Evolutionary conservation across 352 stramenopile species (phyloP), one percentile per base, ranked within the genome.

Genomic region (Aphanomyces stellatus): DNA sequence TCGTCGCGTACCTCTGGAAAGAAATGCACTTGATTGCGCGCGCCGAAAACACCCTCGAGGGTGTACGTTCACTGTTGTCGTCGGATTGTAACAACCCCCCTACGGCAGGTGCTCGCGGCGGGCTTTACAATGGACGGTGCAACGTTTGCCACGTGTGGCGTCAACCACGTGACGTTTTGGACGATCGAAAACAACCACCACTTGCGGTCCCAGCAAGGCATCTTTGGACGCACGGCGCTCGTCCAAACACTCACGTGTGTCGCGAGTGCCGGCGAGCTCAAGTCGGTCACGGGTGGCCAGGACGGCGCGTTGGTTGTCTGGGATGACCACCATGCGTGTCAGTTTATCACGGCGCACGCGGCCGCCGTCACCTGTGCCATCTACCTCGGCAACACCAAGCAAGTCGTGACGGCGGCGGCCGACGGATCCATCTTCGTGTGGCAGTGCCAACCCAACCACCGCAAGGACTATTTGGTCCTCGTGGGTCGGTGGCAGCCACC

Each of bases 131-230:
- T 43, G 11, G 34, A 67, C 33, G 60, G 42, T 41, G 22, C 41
- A 24, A 37, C 25, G 6, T 56, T 67, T 35, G 60, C 35, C 2
- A 67, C 60, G n/a, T 67, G 60, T 42, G 60, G 60, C 25, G 49
- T 67, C 13, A 37, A 67, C 49, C 60, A 67, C 30, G 48, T 57
- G 5, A 42, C 19, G n/a, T 67, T 67, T 42, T 67, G 60, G 60
- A 67, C 60, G 6, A 24, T 67, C 28, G 60, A 57, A 25, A 67
- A 67, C 40, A 42, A 51, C 28, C 48, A 56, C 49, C 42, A 67
- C 22, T 42, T 67, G 17, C 15, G 37, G 4, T 67, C 60, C 27
- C 60, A 67, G 42, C 60, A 53, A 34, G 60, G 60, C 4, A 46
- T 67, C 28, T 67, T 67, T 67, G 60, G 60, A 8, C 60, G 60